phyloP scores from a whole-genome alignment of 2,329 filamentous ascomycete species.

The Sporothrix globosa region DNA sequence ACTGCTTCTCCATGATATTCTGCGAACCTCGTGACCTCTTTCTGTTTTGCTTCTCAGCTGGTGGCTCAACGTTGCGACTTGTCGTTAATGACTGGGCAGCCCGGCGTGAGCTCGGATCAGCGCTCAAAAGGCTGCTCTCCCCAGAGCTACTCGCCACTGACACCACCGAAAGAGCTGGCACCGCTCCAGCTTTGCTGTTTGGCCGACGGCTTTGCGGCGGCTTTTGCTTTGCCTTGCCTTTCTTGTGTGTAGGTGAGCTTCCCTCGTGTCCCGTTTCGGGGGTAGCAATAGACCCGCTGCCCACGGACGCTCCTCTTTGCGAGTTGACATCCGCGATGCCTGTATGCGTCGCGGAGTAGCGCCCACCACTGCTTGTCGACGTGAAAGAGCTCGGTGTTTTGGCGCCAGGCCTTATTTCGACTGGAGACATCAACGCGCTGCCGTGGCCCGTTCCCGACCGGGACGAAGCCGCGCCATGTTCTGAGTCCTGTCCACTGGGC shows the following conservation, averaged over 20 bases:
- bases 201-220: not conserved
- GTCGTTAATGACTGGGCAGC: slow-evolving; percentile 5
- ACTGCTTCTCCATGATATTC: slow-evolving; percentile 37
- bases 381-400: slow-evolving; percentile 13
- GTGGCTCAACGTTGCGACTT: slow-evolving; percentile 3
- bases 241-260: not conserved
- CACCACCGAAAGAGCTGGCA: not conserved
- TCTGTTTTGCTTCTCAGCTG: slow-evolving; percentile 38
- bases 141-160: not conserved
- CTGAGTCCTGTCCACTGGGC: not conserved
- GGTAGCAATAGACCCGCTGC: not conserved
- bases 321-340: not conserved
- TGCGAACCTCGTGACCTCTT: slow-evolving; percentile 31
- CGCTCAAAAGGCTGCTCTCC: not conserved
- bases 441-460: not conserved
- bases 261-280: too few relatives aligned
- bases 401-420: not conserved
- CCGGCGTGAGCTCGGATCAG: not conserved
- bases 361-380: slow-evolving; percentile 27
- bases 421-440: not conserved
- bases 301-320: not conserved
- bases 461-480: not conserved
- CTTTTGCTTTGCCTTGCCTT: slow-evolving; percentile 12
- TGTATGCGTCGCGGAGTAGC: slow-evolving; percentile 7
- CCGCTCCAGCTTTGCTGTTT: not conserved